A percentile compares a stretch with the other conserved stretches of the same genome.
phyloP scores from a whole-genome alignment of 2,329 filamentous ascomycete genomes.

The Aspergillus arachidicola region DNA sequence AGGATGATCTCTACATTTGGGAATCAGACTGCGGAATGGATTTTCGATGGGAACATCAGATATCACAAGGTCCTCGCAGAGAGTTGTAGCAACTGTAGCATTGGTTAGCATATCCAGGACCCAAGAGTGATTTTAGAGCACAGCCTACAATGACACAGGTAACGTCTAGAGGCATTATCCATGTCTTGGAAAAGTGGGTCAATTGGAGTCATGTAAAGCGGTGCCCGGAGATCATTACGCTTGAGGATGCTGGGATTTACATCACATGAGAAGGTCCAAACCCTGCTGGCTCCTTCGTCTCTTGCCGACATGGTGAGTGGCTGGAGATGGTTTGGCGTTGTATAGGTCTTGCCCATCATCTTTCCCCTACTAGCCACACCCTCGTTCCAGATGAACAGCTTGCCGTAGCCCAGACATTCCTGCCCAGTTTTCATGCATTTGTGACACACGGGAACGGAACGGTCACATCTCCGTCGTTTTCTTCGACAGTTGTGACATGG shows the following conservation, averaged over 20 bases:
- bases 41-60: not conserved
- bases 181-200: not conserved
- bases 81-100: not conserved
- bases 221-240: not conserved
- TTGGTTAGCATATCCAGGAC: not conserved
- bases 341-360: constrained; percentile 18
- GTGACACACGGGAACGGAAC: not conserved
- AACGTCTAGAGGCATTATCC: not conserved
- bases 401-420: constrained; percentile 17
- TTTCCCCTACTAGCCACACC: constrained; percentile 18
- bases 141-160: not conserved
- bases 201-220: not conserved
- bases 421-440: constrained; percentile 7
- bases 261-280: not conserved
- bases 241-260: not conserved
- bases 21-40: not conserved
- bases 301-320: not conserved
- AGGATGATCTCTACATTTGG: not conserved
- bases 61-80: not conserved
- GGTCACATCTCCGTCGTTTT: constrained; percentile 13
- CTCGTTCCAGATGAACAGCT: constrained; percentile 15
- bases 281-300: not conserved
- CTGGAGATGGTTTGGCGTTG: not conserved
- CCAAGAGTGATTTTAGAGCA: not conserved
- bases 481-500: constrained; percentile 17